Base-by-base conservation (phyloP, 805 yeast species). In the Vanderwaltozyma tropicalis region DNA sequence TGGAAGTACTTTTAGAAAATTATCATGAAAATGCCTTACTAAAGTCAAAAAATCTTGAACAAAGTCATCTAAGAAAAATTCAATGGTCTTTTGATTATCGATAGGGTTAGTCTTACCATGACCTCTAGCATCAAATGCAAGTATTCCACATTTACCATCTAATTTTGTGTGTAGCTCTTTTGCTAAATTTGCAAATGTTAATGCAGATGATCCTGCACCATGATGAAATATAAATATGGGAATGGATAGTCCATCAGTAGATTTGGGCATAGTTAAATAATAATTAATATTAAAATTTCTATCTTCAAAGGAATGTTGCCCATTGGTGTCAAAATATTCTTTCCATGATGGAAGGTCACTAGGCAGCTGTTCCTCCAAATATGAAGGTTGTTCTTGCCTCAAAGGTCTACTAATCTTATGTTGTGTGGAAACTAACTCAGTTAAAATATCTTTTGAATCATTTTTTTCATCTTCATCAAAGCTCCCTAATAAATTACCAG, bases 141-240 rank as follows among this genome's bases (percentile, higher is more conserved):
- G 68, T 2, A 81, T 53, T 0, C 89, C 95, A 5, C 82, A 77
- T 15, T 50, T 61, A 2, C 64, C 55, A 3, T 62, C 56, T 8
- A 59, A 51, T 17, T 50, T 51, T 12, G 40, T 40, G 7, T 47
- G 49, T 15, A 74, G 45, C 9, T 53, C 50, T 32, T 50, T 57
- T 1, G 72, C 59, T 18, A 85, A 49, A 19, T 64, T 54, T 1
- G 84, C 82, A 63, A 83, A 92, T 1, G 96, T 70, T 61, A 84
- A 63, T 0, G 81, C 86, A 2, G 84, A 74, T 0, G 96, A 87
- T 0, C 97, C 98, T 1, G 96, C 96, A 2, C 99, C 99, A 58
- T 92, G 99, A 46, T 85, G 92, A 47, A 78, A 76, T 2, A 92
- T 62, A 47, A 83, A 76, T 1, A 86, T 49, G 0, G 94, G 86